Evolutionary conservation across 495 filamentous ascomycete species (phyloP).

Genomic region (Daldinia concentrica): DNA sequence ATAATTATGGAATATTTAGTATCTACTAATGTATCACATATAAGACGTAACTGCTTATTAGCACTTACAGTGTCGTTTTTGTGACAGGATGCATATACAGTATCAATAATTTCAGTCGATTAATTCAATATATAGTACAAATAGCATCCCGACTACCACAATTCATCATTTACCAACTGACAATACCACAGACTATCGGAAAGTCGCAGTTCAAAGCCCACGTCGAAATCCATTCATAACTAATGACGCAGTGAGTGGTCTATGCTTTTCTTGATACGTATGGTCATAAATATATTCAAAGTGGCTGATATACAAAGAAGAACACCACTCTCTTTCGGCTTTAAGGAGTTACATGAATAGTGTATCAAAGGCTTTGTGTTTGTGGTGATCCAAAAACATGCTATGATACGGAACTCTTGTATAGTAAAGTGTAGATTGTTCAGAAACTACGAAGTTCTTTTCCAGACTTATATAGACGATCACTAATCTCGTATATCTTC

Average conservation of each 20-base stretch:
- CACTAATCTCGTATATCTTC: background rate
- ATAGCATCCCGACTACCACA: background rate
- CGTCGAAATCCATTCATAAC: too few species aligned
- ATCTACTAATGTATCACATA: too few species aligned
- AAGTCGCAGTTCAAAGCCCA: background rate
- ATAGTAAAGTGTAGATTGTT: background rate
- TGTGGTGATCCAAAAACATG: background rate
- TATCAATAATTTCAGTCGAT: too few species aligned
- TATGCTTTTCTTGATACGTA: too few species aligned
- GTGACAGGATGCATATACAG: too few species aligned
- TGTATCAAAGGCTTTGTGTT: background rate
- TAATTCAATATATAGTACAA: background rate
- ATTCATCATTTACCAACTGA: too few species aligned
- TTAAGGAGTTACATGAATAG: background rate
- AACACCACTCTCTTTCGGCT: background rate
- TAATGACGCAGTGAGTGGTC: too few species aligned
- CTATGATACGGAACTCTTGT: background rate
- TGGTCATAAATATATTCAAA: background rate
- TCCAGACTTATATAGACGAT: background rate
- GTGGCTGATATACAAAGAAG: background rate
- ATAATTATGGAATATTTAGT: too few species aligned
- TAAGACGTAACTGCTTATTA: too few species aligned
- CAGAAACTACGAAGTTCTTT: background rate
- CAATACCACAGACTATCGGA: background rate
- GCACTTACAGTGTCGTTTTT: too few species aligned